Evolutionary conservation across 1,284 basidiomycete genomes (phyloP), one percentile per base, ranked within the genome.

Genomic region (Vanrija humicola): DNA sequence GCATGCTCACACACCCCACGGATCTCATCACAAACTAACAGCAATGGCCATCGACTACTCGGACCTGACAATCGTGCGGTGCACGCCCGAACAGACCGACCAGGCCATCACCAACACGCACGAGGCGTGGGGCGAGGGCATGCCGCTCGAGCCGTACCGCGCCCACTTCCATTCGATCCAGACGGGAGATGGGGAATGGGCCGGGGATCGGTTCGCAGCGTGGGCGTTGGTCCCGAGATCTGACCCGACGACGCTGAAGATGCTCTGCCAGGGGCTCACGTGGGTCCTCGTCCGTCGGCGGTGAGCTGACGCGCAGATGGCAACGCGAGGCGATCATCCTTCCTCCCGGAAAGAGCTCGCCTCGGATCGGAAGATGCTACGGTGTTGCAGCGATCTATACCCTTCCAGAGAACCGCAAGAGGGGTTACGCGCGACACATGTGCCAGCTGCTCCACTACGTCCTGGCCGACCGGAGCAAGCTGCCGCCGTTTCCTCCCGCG

Each of bases 341-440:
- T 5, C 19, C 19, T 7, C 48, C 48, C 0, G 48, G 48, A 7
- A 10, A 28, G n/a, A 15, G 40, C 42, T 4, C 23, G 4, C 8
- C 48, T 0, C 46, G 61, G 5, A 57, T 45, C 0, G 34, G 34
- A 8, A 46, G 46, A 10, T 44, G 59, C 18, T 74, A 74, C 53
- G 66, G 43, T n/a, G 64, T 74, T 21, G 61, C 61, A 2, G 67
- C 65, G 0, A 71, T 74, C 1, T 63, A 66, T 25, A 72, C 69
- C 1, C 67, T 68, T 0, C 40, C 45, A 2, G 16, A 59, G 18
- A 60, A 67, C 48, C 64, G 61, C n/a, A 64, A 58, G 3, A 60
- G 65, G 12, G 69, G 71, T 1, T 72, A 68, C 51, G 69, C 69
- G 2, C 63, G 60, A 18, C 69, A 66, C 55, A 46, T 73, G 39